These are phyloP conservation scores for Heterobasidion parviporum DNA, from an alignment of 1,284 basidiomycete genomes.

Conservation along the genomic window DNA sequence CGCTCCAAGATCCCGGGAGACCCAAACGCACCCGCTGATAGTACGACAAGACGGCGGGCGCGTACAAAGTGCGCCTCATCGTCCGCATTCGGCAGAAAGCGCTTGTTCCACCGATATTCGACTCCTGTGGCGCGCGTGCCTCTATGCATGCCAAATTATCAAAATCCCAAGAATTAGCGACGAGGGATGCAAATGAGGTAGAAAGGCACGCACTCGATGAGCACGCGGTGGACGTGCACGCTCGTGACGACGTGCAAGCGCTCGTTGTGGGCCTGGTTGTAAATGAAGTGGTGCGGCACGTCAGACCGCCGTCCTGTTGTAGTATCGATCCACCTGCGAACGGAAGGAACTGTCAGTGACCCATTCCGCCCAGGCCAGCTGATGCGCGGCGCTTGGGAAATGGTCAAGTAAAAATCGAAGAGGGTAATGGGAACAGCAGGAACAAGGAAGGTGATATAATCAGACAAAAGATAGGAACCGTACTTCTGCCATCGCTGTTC, in stretches of 20 bases:
- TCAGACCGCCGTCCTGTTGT: constrained; percentile 7
- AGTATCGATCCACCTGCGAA: constrained; percentile 12
- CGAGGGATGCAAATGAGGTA: not conserved
- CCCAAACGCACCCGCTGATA: constrained; percentile 47
- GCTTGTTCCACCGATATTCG: constrained; percentile 37
- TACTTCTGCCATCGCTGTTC: constrained; percentile 32
- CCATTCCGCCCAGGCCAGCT: no score
- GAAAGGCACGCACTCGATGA: not conserved
- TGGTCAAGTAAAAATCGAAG: no score
- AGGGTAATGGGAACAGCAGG: no score
- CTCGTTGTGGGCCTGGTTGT: constrained; percentile 3
- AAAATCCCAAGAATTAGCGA: not conserved
- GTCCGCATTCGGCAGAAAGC: constrained; percentile 16
- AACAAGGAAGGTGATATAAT: not conserved
- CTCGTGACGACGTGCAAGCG: constrained; percentile 10
- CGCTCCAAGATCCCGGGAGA: constrained; percentile 27
- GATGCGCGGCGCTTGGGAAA: no score
- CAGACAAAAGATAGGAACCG: not conserved
- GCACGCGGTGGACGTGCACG: constrained; percentile 11
- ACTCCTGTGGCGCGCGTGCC: constrained; percentile 44
- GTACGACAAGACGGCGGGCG: constrained; percentile 36
- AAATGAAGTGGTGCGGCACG: constrained; percentile 10
- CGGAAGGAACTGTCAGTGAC: not conserved
- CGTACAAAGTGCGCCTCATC: constrained; percentile 16
- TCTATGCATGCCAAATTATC: constrained; percentile 19